These are phyloP conservation scores for Lipomyces sp. DNA, from an alignment of 805 yeast species.

Conservation along the genomic window DNA sequence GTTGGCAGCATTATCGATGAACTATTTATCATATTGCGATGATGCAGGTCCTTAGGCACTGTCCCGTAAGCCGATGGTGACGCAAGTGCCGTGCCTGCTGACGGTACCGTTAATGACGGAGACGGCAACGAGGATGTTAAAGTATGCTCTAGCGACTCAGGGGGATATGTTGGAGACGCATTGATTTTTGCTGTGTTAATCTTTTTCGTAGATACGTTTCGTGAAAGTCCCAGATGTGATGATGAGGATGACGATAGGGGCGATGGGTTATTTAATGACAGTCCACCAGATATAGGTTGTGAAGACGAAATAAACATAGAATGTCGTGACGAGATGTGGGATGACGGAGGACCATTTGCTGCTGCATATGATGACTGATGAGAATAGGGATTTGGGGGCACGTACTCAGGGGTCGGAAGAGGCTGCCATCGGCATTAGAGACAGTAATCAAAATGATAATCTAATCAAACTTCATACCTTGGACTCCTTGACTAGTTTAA, in stretches of 20 bases:
- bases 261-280: background rate
- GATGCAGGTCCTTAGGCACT: background rate
- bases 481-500: constrained; percentile 63
- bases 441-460: constrained; percentile 9
- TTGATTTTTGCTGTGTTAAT: constrained; percentile 6
- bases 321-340: constrained; percentile 28
- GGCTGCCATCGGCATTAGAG: constrained; percentile 15
- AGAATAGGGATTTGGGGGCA: constrained; percentile 45
- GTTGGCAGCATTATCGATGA: background rate
- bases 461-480: constrained; percentile 61
- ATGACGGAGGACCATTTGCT: constrained; percentile 23
- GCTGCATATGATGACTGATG: constrained; percentile 34
- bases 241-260: background rate
- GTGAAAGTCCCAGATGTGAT: constrained; percentile 4
- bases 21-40: background rate
- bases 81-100: background rate
- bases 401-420: constrained; percentile 40
- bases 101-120: background rate
- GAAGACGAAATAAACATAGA: constrained; percentile 37
- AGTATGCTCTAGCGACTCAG: constrained; percentile 35
- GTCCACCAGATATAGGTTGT: constrained; percentile 7
- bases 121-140: background rate
- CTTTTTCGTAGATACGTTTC: constrained; percentile 23
- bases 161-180: constrained; percentile 29
- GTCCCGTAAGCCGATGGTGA: background rate